Conservation (phyloP, 306 rosid species). For the Pterocarpus macrocarpus region DNA sequence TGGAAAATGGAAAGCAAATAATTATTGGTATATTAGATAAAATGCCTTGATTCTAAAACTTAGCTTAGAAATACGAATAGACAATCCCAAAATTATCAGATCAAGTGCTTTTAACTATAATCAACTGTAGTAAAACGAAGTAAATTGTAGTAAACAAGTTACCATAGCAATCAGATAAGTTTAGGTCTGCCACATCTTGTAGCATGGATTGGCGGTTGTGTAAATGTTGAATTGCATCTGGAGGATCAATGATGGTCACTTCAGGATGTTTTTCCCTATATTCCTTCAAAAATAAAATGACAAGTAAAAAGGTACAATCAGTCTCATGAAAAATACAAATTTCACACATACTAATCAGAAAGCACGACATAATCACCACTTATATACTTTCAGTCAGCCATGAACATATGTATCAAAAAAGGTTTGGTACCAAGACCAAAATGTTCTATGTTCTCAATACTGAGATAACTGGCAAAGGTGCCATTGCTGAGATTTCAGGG, state of each 20-base stretch:
- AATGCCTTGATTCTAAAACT: not conserved
- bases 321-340: constrained; percentile 36
- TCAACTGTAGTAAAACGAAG: not conserved
- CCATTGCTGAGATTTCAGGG: constrained; percentile 1
- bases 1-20: not conserved
- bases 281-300: constrained; percentile 52
- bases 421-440: not conserved
- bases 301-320: constrained; percentile 18
- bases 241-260: constrained; percentile 62
- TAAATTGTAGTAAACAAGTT: constrained; percentile 38
- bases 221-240: constrained; percentile 57
- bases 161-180: constrained; percentile 62
- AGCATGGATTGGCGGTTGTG: constrained; percentile 73
- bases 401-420: constrained; percentile 26
- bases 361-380: constrained; percentile 33
- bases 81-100: not conserved
- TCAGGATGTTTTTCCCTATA: constrained; percentile 59
- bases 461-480: not conserved
- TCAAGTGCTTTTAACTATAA: not conserved
- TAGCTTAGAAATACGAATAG: not conserved
- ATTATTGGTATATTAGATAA: not conserved
- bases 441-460: not conserved
- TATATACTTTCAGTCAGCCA: constrained; percentile 23
- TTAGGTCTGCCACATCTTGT: constrained; percentile 62
- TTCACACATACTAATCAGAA: constrained; percentile 24